A percentile compares a stretch with the other conserved stretches of the same genome.
Conservation (phyloP, 2,329 filamentous ascomycete genomes). For the Aureobasidium sp. region DNA sequence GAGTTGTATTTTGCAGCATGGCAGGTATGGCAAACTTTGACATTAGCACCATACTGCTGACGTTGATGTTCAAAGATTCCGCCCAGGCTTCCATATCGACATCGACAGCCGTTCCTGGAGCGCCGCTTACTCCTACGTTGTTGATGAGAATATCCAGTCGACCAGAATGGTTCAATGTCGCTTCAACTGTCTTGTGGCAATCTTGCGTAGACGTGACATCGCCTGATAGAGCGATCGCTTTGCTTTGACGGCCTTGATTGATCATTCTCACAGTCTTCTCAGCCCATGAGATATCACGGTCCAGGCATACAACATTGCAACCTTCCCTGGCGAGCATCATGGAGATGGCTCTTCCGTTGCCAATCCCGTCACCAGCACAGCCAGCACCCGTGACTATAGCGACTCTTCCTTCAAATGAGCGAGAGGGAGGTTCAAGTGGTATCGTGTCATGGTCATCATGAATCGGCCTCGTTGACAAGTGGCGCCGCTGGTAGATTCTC, state of each 20-base stretch:
- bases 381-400: conserved; percentile 57
- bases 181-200: conserved; percentile 40
- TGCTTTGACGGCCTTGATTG: conserved; percentile 13
- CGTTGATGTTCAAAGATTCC: conserved; percentile 53
- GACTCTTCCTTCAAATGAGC: too few relatives aligned
- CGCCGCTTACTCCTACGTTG: conserved; percentile 56
- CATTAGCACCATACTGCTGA: conserved; percentile 60
- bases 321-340: conserved; percentile 55
- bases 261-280: conserved; percentile 50
- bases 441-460: too few relatives aligned
- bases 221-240: conserved; percentile 21
- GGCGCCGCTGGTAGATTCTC: too few relatives aligned
- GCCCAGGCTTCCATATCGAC: conserved; percentile 55
- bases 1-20: conserved; percentile 49
- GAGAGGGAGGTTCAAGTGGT: too few relatives aligned
- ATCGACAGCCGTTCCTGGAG: conserved; percentile 52
- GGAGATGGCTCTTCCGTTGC: conserved; percentile 53
- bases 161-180: conserved; percentile 45
- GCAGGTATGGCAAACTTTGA: conserved; percentile 53
- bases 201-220: conserved; percentile 51
- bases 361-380: conserved; percentile 50
- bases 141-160: conserved; percentile 58
- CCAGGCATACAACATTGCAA: conserved; percentile 52
- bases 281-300: conserved; percentile 45
- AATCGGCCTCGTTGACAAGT: too few relatives aligned